These are phyloP conservation scores for Zygotorulaspora danielsina DNA, from an alignment of 805 yeast genomes.

Conservation along the genomic window DNA sequence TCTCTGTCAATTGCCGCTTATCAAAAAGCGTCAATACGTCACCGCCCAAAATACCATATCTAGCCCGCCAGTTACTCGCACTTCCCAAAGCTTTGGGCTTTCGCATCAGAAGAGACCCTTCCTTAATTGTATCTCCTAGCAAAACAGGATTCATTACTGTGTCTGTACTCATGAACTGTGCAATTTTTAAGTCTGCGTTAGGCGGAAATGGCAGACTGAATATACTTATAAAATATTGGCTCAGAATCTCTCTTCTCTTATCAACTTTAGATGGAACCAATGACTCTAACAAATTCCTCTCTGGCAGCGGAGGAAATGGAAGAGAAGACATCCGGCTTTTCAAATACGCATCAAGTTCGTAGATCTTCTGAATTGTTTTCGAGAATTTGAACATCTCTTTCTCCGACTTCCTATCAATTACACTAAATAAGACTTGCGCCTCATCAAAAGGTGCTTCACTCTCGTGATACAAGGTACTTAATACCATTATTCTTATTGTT, in stretches of 20 bases:
- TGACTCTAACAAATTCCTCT: conserved; percentile 49
- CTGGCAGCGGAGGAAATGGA: conserved; percentile 60
- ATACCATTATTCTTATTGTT: conserved; percentile 45
- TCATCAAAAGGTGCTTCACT: conserved; percentile 48
- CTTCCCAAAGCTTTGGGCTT: conserved; percentile 51
- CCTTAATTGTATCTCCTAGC: conserved; percentile 50
- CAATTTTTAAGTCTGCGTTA: conserved; percentile 47
- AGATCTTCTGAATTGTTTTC: conserved; percentile 58
- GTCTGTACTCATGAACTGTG: conserved; percentile 64
- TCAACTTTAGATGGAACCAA: conserved; percentile 62
- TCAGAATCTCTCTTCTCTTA: conserved; percentile 49
- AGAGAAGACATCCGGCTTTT: conserved; percentile 49
- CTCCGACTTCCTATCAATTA: conserved; percentile 54
- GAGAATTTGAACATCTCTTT: conserved; percentile 73
- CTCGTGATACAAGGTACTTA: conserved; percentile 44
- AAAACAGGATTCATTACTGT: conserved; percentile 57
- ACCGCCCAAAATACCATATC: conserved; percentile 65
- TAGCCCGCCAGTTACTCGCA: conserved; percentile 60
- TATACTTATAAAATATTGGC: conserved; percentile 55
- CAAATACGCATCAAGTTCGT: conserved; percentile 55
- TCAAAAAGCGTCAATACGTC: conserved; percentile 56
- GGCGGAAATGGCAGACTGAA: conserved; percentile 56
- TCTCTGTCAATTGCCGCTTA: conserved; percentile 49
- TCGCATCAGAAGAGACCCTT: conserved; percentile 61
- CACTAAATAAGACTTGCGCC: conserved; percentile 56